phyloP scores from a whole-genome alignment of 2,329 filamentous ascomycete genomes.

The Aspergillus novofumigatus region DNA sequence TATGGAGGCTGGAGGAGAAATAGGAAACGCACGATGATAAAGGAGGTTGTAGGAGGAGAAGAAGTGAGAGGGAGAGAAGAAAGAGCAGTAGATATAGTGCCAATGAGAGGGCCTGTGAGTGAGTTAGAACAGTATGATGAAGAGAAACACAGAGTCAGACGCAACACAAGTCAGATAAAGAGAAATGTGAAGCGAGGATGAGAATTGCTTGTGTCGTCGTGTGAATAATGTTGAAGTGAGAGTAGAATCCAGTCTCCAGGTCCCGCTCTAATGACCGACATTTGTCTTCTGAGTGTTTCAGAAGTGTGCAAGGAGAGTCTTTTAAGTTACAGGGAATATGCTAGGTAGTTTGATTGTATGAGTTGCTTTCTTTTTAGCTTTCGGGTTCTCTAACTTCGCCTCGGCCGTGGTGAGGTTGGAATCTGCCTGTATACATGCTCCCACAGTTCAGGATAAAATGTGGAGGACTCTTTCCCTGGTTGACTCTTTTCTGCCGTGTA shows the following conservation, averaged over 20 bases:
- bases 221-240: not conserved
- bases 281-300: not conserved
- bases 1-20: slow-evolving; percentile 1
- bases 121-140: not conserved
- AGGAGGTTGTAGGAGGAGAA: not conserved
- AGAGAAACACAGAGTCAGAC: not conserved
- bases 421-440: slow-evolving; percentile 40
- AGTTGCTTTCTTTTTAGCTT: not conserved
- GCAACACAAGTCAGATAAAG: not conserved
- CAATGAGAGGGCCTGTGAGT: not conserved
- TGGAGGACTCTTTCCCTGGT: slow-evolving; percentile 33
- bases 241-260: not conserved
- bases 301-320: not conserved
- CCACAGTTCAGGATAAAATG: slow-evolving; percentile 44
- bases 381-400: slow-evolving; percentile 4
- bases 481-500: slow-evolving; percentile 36
- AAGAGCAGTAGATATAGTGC: slow-evolving; percentile 3
- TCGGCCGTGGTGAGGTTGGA: slow-evolving; percentile 19
- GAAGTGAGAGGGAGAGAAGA: slow-evolving; percentile 1
- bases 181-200: not conserved
- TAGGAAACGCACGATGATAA: not conserved
- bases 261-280: not conserved
- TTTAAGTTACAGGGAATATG: slow-evolving; percentile 2
- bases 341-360: not conserved
- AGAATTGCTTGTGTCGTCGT: not conserved